These are phyloP conservation scores for Danielia reshetovae DNA, from an alignment of 805 yeast genomes.

Conservation along the genomic window DNA sequence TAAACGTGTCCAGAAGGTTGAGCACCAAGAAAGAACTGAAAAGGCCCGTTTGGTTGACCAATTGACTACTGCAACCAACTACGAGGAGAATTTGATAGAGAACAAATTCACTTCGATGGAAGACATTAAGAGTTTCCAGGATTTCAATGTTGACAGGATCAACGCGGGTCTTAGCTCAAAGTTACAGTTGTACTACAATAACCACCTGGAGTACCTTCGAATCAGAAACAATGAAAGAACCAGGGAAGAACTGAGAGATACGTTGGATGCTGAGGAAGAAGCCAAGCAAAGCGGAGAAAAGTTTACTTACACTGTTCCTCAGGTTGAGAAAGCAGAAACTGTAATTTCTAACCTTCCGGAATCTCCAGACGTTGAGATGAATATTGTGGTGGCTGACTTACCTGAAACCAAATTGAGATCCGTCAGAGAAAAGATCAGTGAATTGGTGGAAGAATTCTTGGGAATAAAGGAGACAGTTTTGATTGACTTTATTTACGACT, in stretches of 20 bases:
- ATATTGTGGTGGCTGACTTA: constrained; percentile 10
- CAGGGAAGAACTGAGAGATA: constrained; percentile 44
- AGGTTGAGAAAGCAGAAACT: constrained; percentile 2
- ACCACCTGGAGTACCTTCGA: constrained; percentile 43
- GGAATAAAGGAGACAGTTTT: constrained; percentile 53
- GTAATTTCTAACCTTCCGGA: not conserved
- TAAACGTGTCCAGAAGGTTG: constrained; percentile 12
- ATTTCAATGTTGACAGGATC: constrained; percentile 19
- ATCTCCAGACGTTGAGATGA: not conserved
- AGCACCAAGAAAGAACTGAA: constrained; percentile 14
- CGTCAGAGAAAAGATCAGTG: constrained; percentile 35
- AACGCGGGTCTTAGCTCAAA: constrained; percentile 3
- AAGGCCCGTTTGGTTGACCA: constrained; percentile 19
- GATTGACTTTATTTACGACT: constrained; percentile 38
- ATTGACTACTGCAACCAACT: constrained; percentile 21
- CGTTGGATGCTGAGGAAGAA: constrained; percentile 35
- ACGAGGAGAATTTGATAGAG: constrained; percentile 38
- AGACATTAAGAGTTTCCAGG: constrained; percentile 24
- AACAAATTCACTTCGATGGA: constrained; percentile 32
- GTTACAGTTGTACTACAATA: constrained; percentile 31
- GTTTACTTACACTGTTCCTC: not conserved
- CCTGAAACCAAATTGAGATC: constrained; percentile 11
- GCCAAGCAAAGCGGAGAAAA: constrained; percentile 4
- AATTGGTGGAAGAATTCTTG: constrained; percentile 46
- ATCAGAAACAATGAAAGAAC: constrained; percentile 30